phyloP scores from a whole-genome alignment of 164 flowering plant species.

The Tinospora cordifolia region DNA sequence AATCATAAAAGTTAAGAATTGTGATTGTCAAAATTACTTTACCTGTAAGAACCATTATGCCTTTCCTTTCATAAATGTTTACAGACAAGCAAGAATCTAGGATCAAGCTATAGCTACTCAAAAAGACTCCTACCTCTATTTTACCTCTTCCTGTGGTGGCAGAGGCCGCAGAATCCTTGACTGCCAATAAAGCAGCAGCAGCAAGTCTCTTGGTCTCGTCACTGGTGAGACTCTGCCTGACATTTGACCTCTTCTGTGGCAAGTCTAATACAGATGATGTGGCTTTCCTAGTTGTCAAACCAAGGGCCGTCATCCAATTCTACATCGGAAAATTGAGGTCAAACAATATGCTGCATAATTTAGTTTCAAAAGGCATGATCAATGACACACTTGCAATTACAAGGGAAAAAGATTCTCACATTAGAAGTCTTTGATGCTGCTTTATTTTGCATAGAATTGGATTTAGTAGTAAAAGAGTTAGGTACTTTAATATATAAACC shows the following conservation, averaged over 20 bases:
- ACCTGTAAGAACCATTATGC: not conserved
- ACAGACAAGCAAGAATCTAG: not conserved
- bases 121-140: slow-evolving; percentile 50
- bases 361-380: not conserved
- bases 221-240: slow-evolving; percentile 31
- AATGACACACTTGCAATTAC: not conserved
- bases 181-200: slow-evolving; percentile 83
- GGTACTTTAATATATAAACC: slow-evolving; percentile 40
- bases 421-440: slow-evolving; percentile 27
- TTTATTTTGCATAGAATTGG: slow-evolving; percentile 29
- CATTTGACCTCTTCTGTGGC: slow-evolving; percentile 24
- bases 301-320: slow-evolving; percentile 76
- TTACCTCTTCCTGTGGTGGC: slow-evolving; percentile 49
- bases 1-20: not conserved
- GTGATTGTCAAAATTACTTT: not conserved
- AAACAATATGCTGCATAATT: slow-evolving; percentile 1
- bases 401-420: slow-evolving; percentile 26
- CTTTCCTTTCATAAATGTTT: not conserved
- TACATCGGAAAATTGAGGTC: slow-evolving; percentile 14
- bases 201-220: slow-evolving; percentile 75
- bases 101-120: not conserved
- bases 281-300: slow-evolving; percentile 42
- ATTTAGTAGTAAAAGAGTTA: slow-evolving; percentile 28
- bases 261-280: slow-evolving; percentile 19
- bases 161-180: slow-evolving; percentile 54